Evolutionary conservation across 257 asterid species (phyloP).

Genomic region (Nicotiana otophora): DNA sequence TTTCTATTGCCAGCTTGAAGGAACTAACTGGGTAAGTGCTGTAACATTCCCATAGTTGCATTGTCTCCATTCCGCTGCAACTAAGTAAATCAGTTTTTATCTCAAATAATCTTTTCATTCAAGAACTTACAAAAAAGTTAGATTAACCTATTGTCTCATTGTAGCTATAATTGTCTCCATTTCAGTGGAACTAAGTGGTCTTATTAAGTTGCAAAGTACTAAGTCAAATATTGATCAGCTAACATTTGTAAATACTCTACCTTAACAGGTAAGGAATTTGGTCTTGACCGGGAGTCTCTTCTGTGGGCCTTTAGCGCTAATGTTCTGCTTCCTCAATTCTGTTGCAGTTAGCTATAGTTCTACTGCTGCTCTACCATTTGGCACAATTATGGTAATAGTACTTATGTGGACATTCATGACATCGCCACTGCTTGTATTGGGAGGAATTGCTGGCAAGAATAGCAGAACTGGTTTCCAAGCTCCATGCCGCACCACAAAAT

Average conservation of each 20-base stretch:
- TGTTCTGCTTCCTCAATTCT: constrained; percentile 25
- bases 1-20: constrained; percentile 70
- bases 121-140: too few relatives aligned
- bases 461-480: constrained; percentile 18
- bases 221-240: not conserved
- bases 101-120: too few relatives aligned
- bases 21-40: constrained; percentile 58
- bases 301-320: constrained; percentile 19
- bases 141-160: too few relatives aligned
- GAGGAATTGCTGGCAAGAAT: constrained; percentile 23
- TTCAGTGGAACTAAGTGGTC: too few relatives aligned
- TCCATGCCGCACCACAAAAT: constrained; percentile 28
- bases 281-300: constrained; percentile 21
- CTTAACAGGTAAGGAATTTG: constrained; percentile 22
- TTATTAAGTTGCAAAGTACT: not conserved
- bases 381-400: constrained; percentile 12
- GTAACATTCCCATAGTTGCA: not conserved
- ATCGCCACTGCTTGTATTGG: constrained; percentile 20
- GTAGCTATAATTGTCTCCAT: too few relatives aligned
- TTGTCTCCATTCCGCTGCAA: too few relatives aligned
- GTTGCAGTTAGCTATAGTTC: constrained; percentile 19
- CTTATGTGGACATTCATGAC: constrained; percentile 19
- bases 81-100: too few relatives aligned
- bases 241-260: not conserved
- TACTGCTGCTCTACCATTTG: constrained; percentile 22